phyloP scores from a whole-genome alignment of 768 basidiomycete species.

The Tulasnella sp. region DNA sequence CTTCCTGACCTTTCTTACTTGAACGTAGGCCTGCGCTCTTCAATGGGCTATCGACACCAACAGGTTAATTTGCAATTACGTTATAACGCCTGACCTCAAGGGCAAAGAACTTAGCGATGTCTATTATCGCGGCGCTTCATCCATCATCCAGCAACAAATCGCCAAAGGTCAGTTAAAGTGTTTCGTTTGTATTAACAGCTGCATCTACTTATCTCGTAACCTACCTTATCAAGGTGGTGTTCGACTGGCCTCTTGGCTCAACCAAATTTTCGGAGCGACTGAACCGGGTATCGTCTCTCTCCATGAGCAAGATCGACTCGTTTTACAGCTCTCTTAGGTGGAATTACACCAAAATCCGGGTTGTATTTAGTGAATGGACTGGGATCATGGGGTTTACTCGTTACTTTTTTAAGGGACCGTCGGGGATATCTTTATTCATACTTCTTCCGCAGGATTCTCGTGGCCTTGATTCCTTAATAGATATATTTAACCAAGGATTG shows the following conservation, averaged over 20 bases:
- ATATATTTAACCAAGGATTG: no score
- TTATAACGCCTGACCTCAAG: slow-evolving; percentile 1
- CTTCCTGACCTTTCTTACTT: background rate
- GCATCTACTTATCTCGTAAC: background rate
- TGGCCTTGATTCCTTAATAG: no score
- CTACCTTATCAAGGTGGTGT: slow-evolving; percentile 3
- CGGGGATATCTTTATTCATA: no score
- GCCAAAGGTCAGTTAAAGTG: slow-evolving; percentile 21
- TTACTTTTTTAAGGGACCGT: no score
- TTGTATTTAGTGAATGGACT: no score
- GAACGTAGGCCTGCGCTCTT: slow-evolving; percentile 16
- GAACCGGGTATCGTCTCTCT: background rate
- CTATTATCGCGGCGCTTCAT: slow-evolving; percentile 16
- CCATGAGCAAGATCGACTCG: background rate
- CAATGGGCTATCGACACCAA: slow-evolving; percentile 28
- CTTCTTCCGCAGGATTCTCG: no score
- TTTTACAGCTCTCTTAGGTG: background rate
- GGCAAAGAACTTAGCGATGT: slow-evolving; percentile 1
- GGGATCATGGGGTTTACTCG: no score
- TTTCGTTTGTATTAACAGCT: background rate
- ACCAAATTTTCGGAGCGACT: slow-evolving; percentile 7
- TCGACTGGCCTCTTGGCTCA: slow-evolving; percentile 15
- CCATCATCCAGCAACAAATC: slow-evolving; percentile 26
- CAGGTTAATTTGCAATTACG: slow-evolving; percentile 16
- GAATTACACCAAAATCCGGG: no score